phyloP scores from a whole-genome alignment of 768 basidiomycete species.

The Lactifluus volemus region DNA sequence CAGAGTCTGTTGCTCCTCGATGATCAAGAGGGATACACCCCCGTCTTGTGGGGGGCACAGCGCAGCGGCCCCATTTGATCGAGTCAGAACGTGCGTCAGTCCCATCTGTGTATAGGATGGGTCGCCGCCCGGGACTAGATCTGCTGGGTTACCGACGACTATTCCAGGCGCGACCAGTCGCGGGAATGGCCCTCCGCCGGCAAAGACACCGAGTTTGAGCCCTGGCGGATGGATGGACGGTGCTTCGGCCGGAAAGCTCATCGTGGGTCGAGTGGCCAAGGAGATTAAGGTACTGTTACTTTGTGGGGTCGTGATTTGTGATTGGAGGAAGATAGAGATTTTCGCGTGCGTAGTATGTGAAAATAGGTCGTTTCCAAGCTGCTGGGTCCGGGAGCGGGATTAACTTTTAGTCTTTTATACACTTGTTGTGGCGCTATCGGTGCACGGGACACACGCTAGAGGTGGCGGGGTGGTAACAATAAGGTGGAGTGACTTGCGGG shows the following conservation, averaged over 20 bases:
- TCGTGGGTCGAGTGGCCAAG: not conserved
- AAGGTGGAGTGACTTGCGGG: not conserved
- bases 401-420: not conserved
- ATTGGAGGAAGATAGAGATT: not conserved
- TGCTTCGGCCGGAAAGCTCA: slow-evolving; percentile 3
- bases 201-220: slow-evolving; percentile 5
- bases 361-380: not conserved
- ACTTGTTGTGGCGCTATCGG: not conserved
- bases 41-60: not conserved
- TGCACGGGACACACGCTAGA: not conserved
- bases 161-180: slow-evolving; percentile 5
- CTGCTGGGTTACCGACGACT: not conserved
- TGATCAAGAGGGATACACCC: not conserved
- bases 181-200: slow-evolving; percentile 8
- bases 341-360: not conserved
- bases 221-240: not conserved
- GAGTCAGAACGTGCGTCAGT: slow-evolving; percentile 6
- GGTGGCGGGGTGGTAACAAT: not conserved
- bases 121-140: not conserved
- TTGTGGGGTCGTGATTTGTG: not conserved
- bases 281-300: not conserved
- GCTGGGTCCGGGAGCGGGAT: not conserved
- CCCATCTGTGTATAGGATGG: not conserved
- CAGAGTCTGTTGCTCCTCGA: not conserved
- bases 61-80: not conserved